These are phyloP conservation scores for Pyrenopolyporus hunteri DNA, from an alignment of 495 filamentous ascomycete species.

Conservation along the genomic window DNA sequence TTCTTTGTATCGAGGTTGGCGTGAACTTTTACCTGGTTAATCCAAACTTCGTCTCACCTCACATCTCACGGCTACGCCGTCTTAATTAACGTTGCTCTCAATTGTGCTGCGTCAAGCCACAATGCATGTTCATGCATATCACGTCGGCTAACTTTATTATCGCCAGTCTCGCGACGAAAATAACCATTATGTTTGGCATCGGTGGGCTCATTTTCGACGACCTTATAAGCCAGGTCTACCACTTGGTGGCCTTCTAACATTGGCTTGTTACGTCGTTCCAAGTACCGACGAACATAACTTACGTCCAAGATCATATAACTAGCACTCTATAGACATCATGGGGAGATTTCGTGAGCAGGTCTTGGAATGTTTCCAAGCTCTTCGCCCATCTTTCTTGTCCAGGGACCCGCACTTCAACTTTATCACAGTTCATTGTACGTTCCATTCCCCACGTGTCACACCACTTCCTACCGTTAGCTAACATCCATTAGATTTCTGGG, in stretches of 20 bases:
- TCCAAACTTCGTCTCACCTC: constrained; percentile 12
- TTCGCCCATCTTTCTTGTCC: constrained; percentile 58
- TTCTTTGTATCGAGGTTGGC: constrained; percentile 22
- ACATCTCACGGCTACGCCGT: constrained; percentile 18
- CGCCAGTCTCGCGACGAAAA: constrained; percentile 31
- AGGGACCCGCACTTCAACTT: constrained; percentile 76
- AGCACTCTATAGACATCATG: constrained; percentile 29
- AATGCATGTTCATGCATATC: constrained; percentile 10
- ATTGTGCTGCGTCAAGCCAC: constrained; percentile 8
- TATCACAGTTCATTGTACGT: constrained; percentile 80
- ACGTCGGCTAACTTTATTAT: constrained; percentile 9
- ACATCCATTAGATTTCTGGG: constrained; percentile 68
- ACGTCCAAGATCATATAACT: constrained; percentile 1
- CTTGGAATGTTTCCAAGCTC: constrained; percentile 50
- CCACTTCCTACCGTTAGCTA: background rate
- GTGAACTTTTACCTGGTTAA: background rate
- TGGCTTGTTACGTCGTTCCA: constrained; percentile 14
- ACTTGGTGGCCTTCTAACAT: constrained; percentile 35
- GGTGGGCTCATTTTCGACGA: constrained; percentile 33
- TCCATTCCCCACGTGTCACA: background rate
- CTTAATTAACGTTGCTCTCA: constrained; percentile 7
- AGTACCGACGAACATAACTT: background rate
- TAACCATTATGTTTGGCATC: constrained; percentile 36
- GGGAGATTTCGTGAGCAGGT: constrained; percentile 23
- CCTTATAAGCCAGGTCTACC: constrained; percentile 37